Evolutionary conservation across 2,329 filamentous ascomycete genomes (phyloP), one percentile per base, ranked within the genome.

Genomic region (Ophiostoma sp.): DNA sequence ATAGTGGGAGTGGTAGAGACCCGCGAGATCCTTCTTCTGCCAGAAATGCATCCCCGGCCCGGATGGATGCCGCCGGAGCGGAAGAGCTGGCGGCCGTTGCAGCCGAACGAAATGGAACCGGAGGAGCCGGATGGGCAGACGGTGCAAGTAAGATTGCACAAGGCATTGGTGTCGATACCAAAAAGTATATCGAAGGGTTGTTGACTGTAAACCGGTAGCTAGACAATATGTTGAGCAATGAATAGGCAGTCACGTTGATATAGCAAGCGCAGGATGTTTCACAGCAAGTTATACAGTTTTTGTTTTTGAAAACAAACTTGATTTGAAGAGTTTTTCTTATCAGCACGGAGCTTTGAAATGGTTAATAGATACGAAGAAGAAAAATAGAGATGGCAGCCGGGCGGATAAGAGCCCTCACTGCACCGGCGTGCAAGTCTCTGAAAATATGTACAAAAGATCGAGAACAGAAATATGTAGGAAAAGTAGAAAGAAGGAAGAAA

Each of bases 81-180:
- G 57, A 68, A n/a, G 81, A 48, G 77, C 78, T 41, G 74, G 77
- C 44, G 76, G 78, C 71, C 72, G 75, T 69, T 76, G 80, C 39
- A 20, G 66, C 69, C 39, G 67, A 31, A 17, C 23, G 35, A 11
- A 66, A 39, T 31, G 68, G 67, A 7, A 52, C 23, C 5, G 54
- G 36, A 23, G 65, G 57, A 39, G 72, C 31, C 3, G 65, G 83
- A 70, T 81, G 86, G 82, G 75, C 83, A 64, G 85, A 85, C 33
- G 86, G 86, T 3, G 85, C 88, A 1, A 85, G 83, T 27, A 84
- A 85, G 70, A 78, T 93, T 73, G 87, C 86, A 0, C 88, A 91
- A 75, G 91, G 90, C 0, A 92, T 94, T 73, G 91, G 91, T 0
- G 84, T 93, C 44, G 91, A 94, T 81, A 92, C 90, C 39, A 85